phyloP scores from a whole-genome alignment of 2,329 filamentous ascomycete species.

The Alternaria brassicicola region DNA sequence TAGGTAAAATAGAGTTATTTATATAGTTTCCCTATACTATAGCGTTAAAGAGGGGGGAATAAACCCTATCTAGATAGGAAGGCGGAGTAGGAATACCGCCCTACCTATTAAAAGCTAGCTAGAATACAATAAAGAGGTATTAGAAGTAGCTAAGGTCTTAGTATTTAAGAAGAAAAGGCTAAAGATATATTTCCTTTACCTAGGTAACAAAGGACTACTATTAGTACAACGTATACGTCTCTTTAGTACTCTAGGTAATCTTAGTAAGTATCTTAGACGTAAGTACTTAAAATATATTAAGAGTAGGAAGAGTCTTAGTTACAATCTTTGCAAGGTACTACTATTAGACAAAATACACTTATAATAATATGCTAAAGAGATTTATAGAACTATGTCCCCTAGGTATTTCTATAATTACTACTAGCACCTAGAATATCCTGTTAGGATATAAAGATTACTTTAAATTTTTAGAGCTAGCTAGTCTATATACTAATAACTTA shows the following conservation, averaged over 20 bases:
- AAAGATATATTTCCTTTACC: slow-evolving; percentile 22
- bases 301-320: background rate
- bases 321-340: slow-evolving; percentile 11
- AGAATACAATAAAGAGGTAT: slow-evolving; percentile 10
- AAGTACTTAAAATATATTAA: slow-evolving; percentile 18
- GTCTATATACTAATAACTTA: background rate
- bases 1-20: background rate
- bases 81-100: background rate
- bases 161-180: slow-evolving; percentile 21
- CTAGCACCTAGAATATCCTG: background rate
- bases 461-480: background rate
- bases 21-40: slow-evolving; percentile 16
- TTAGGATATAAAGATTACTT: background rate
- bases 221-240: slow-evolving; percentile 7
- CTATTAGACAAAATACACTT: slow-evolving; percentile 13
- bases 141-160: slow-evolving; percentile 18
- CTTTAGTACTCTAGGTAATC: slow-evolving; percentile 17
- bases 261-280: slow-evolving; percentile 22
- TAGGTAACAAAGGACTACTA: slow-evolving; percentile 16
- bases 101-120: slow-evolving; percentile 11
- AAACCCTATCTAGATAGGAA: background rate
- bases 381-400: slow-evolving; percentile 9
- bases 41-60: slow-evolving; percentile 16
- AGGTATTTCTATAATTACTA: slow-evolving; percentile 2
- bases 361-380: slow-evolving; percentile 8